Conservation (phyloP, 192 early-diverging fungal species). For the Backusella parvicylindrica region DNA sequence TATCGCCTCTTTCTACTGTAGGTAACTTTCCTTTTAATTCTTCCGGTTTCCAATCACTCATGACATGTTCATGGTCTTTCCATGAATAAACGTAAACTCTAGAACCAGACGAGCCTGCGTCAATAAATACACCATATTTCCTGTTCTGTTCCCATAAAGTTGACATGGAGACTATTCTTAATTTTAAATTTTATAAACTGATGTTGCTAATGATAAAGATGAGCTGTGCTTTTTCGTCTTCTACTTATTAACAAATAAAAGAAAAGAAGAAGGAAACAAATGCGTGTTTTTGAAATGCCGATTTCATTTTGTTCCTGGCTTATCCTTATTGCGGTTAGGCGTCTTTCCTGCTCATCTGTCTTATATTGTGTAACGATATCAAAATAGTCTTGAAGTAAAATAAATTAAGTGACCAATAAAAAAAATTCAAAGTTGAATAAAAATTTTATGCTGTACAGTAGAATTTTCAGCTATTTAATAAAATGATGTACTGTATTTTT, state of each 20-base stretch:
- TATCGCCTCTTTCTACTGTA: constrained; percentile 61
- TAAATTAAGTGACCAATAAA: too few relatives aligned
- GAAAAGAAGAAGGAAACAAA: background rate
- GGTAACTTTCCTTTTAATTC: constrained; percentile 50
- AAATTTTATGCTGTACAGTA: too few relatives aligned
- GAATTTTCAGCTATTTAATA: too few relatives aligned
- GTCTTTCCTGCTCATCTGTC: background rate
- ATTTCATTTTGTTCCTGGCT: background rate
- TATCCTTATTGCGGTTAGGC: background rate
- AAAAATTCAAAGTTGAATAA: too few relatives aligned
- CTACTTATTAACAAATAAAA: background rate
- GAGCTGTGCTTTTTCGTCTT: background rate
- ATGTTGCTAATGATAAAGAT: background rate
- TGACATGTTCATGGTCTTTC: constrained; percentile 55
- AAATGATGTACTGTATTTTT: too few relatives aligned
- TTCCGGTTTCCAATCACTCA: constrained; percentile 26
- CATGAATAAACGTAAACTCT: constrained; percentile 88
- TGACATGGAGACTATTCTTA: background rate
- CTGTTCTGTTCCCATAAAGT: constrained; percentile 48
- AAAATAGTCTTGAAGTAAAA: background rate
- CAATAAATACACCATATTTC: constrained; percentile 88
- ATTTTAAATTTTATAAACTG: background rate
- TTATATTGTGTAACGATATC: background rate
- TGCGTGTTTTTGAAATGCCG: background rate
- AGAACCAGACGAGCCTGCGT: constrained; percentile 97